Conservation (phyloP, 176 grass and related monocot genomes). For the Thinopyrum elongatum region DNA sequence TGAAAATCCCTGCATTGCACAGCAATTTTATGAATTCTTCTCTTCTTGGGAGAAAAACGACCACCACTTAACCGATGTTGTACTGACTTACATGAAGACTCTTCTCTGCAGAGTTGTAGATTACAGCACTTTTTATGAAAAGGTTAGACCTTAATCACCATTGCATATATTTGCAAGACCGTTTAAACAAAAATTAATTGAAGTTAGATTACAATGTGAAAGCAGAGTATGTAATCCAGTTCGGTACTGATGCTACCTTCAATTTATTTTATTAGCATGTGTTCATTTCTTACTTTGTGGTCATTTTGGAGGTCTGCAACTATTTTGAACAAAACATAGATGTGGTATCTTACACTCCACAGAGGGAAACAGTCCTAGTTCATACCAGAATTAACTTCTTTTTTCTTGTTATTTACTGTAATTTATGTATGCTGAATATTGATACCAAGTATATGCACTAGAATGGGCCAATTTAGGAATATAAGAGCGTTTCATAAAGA, state of each 20-base stretch:
- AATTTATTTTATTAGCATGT: neutral
- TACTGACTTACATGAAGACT: neutral
- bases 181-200: neutral
- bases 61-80: neutral
- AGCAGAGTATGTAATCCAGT: neutral
- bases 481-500: too few relatives aligned
- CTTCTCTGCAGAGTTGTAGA: neutral
- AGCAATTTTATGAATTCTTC: neutral
- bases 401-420: neutral
- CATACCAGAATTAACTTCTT: neutral
- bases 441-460: neutral
- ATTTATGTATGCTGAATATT: neutral
- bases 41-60: constrained; percentile 21
- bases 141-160: neutral
- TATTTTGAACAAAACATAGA: neutral
- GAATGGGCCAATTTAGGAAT: neutral
- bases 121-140: neutral
- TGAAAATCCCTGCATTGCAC: neutral
- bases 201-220: neutral
- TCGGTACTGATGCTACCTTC: neutral
- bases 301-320: neutral
- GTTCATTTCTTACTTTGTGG: neutral
- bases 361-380: neutral
- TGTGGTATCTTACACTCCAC: neutral
- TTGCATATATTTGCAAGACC: neutral